Evolutionary conservation across 2,329 filamentous ascomycete species (phyloP).

Genomic region (Daldinia sp.): DNA sequence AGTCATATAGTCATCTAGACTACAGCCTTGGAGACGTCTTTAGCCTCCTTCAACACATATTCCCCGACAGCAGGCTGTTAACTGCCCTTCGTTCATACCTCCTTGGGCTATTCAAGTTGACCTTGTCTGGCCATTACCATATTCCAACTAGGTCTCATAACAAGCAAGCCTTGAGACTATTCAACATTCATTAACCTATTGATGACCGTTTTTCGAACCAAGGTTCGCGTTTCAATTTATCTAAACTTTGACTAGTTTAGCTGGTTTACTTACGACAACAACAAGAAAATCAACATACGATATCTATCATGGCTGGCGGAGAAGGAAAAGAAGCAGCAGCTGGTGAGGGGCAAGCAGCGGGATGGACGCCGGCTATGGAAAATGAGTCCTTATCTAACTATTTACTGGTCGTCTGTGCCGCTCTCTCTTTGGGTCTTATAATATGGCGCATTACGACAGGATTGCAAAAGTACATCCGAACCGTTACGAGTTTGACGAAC

Average conservation of each 20-base stretch:
- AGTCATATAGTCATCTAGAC: conserved; percentile 10
- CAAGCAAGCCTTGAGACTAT: neutral
- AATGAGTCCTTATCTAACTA: conserved; percentile 68
- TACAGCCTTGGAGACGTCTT: conserved; percentile 9
- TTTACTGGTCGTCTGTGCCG: conserved; percentile 69
- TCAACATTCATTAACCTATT: neutral
- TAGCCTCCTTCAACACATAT: conserved; percentile 1
- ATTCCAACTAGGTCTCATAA: neutral
- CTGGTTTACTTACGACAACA: conserved; percentile 7
- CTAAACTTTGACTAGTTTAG: conserved; percentile 12
- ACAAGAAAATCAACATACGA: conserved; percentile 1
- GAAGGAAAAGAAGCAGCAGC: conserved; percentile 24
- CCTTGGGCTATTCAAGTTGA: conserved; percentile 38
- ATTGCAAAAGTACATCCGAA: conserved; percentile 73
- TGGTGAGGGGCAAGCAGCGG: conserved; percentile 43
- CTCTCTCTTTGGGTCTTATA: conserved; percentile 68
- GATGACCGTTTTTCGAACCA: neutral
- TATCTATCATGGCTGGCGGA: conserved; percentile 30
- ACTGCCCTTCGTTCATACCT: conserved; percentile 29
- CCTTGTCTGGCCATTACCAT: conserved; percentile 22
- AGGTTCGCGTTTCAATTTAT: neutral
- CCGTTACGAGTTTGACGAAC: conserved; percentile 78
- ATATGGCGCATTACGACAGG: conserved; percentile 71
- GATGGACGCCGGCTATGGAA: conserved; percentile 50
- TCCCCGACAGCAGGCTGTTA: conserved; percentile 40